A percentile compares a stretch with the other conserved stretches of the same genome.
phyloP scores from a whole-genome alignment of 768 basidiomycete species.

The Candolleomyces efflorescens region DNA sequence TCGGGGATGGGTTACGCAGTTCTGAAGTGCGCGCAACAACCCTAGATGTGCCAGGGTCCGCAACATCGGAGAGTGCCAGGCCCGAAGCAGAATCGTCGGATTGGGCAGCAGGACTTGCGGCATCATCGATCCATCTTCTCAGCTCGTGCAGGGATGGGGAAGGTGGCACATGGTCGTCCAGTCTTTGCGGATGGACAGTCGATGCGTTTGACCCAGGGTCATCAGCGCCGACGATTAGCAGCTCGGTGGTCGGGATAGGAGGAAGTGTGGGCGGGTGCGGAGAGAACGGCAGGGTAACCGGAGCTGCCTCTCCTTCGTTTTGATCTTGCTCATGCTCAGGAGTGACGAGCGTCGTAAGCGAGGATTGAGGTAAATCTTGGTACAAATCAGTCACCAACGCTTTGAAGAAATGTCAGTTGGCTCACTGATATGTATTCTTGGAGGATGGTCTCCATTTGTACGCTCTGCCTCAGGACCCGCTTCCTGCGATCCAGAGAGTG shows the following conservation, averaged over 20 bases:
- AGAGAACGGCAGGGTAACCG: background rate
- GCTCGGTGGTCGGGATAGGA: background rate
- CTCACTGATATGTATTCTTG: background rate
- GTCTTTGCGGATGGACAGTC: background rate
- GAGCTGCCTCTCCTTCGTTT: background rate
- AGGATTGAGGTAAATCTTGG: background rate
- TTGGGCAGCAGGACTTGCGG: background rate
- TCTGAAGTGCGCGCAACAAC: background rate
- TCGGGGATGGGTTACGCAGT: background rate
- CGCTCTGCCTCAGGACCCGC: background rate
- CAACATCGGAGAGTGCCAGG: slow-evolving; percentile 1
- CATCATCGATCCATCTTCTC: slow-evolving; percentile 6
- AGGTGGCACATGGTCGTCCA: slow-evolving; percentile 4
- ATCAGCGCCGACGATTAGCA: background rate
- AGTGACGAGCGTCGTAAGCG: background rate
- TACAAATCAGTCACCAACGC: background rate
- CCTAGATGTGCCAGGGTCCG: background rate
- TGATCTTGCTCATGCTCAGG: background rate
- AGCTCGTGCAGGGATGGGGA: slow-evolving; percentile 3
- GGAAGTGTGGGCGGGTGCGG: background rate
- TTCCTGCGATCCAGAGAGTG: background rate
- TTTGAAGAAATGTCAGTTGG: background rate
- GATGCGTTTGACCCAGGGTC: background rate
- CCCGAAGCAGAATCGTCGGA: background rate
- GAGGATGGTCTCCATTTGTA: background rate